A percentile compares a stretch with the other conserved stretches of the same genome.
These are phyloP conservation scores for Quercus gilva DNA, from an alignment of 306 rosid species.

Conservation along the genomic window DNA sequence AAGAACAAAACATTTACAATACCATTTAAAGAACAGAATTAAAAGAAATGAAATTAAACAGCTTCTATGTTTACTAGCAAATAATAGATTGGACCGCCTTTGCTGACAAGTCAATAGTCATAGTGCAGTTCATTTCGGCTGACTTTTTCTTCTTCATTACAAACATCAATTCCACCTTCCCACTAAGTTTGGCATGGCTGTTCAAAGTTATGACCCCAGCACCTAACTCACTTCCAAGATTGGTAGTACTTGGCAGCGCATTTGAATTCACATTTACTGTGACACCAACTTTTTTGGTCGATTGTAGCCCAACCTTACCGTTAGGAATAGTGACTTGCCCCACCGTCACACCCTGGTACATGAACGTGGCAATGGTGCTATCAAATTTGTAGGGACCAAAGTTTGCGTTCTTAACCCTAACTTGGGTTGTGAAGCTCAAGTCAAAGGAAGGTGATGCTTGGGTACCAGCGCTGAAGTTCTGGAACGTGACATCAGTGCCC, in stretches of 20 bases:
- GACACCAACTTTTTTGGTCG: conserved; percentile 26
- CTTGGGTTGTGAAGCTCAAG: conserved; percentile 21
- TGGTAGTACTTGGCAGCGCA: background rate
- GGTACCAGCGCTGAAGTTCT: background rate
- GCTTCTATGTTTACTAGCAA: background rate
- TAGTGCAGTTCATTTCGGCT: conserved; percentile 23
- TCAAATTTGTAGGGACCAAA: conserved; percentile 29
- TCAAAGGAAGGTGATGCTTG: conserved; percentile 11
- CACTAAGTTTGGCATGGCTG: conserved; percentile 21
- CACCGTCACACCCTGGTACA: conserved; percentile 7
- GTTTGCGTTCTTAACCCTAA: conserved; percentile 26
- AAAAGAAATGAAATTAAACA: background rate
- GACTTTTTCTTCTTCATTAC: conserved; percentile 27
- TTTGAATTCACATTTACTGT: conserved; percentile 19
- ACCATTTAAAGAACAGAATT: background rate
- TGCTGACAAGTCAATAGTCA: conserved; percentile 14
- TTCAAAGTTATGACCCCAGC: conserved; percentile 12
- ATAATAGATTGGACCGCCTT: background rate
- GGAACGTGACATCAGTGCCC: background rate
- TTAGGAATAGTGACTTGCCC: conserved; percentile 19
- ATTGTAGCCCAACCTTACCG: conserved; percentile 18
- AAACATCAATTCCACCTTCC: conserved; percentile 23
- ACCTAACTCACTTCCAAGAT: conserved; percentile 21
- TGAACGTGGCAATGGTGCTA: conserved; percentile 6
- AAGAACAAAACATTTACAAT: too few species aligned